These are phyloP conservation scores for Fusarium acutatum DNA, from an alignment of 2,329 filamentous ascomycete species.

Conservation along the genomic window DNA sequence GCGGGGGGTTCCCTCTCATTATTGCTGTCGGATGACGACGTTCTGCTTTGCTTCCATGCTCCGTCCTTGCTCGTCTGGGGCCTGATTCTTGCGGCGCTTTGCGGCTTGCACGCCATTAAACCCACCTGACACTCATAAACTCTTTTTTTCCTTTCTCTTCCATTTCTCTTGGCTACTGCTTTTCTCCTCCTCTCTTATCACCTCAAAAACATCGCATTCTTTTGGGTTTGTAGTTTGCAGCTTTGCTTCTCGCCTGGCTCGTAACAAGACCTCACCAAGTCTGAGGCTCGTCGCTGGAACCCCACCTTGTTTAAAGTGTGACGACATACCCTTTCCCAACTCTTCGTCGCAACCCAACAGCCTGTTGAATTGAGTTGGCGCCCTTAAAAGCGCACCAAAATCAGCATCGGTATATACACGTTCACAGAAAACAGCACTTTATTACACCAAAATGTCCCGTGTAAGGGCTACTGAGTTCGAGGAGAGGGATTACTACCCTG, in stretches of 20 bases:
- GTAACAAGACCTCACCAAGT: constrained; percentile 19
- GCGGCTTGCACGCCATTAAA: constrained; percentile 40
- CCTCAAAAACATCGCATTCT: constrained; percentile 28
- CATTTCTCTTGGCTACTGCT: constrained; percentile 19
- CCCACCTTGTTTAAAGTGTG: constrained; percentile 28
- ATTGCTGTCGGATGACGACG: constrained; percentile 44
- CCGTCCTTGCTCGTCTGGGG: constrained; percentile 32
- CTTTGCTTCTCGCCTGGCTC: neutral
- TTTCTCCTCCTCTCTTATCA: constrained; percentile 5
- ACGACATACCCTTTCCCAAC: constrained; percentile 22
- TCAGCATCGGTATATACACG: neutral
- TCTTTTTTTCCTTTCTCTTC: constrained; percentile 25
- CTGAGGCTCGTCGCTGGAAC: constrained; percentile 27
- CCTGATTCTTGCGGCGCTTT: constrained; percentile 38
- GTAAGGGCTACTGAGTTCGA: constrained; percentile 52
- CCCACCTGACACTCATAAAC: constrained; percentile 39
- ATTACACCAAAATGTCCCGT: constrained; percentile 39
- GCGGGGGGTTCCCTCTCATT: constrained; percentile 39
- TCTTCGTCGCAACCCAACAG: constrained; percentile 12
- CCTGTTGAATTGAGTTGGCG: constrained; percentile 25
- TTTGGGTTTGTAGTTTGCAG: constrained; percentile 10
- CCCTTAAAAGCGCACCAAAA: constrained; percentile 7
- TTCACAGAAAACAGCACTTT: constrained; percentile 1
- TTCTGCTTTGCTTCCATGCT: constrained; percentile 36
- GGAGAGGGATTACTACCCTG: constrained; percentile 55